phyloP scores from a whole-genome alignment of 2,329 filamentous ascomycete genomes.

The Alternaria arbusti region DNA sequence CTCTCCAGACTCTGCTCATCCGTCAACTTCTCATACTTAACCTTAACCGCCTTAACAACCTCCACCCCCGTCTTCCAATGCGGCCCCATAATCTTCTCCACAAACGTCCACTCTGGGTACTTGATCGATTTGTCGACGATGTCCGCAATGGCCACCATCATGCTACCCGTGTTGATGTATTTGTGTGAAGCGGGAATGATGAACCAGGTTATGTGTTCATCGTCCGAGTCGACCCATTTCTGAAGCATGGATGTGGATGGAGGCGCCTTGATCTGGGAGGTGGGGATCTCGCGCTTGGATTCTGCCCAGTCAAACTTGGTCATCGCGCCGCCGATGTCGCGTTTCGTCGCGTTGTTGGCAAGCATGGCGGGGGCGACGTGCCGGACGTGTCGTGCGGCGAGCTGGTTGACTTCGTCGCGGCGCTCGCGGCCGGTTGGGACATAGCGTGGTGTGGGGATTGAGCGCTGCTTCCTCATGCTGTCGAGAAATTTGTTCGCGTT shows the following conservation, averaged over 20 bases:
- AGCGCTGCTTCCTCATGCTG: background rate
- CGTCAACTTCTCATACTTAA: background rate
- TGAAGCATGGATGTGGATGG: background rate
- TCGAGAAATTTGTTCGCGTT: background rate
- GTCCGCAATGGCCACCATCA: background rate
- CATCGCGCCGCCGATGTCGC: background rate
- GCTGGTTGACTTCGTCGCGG: background rate
- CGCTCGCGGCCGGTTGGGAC: background rate
- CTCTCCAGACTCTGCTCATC: background rate
- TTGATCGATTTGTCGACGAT: background rate
- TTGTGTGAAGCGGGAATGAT: background rate
- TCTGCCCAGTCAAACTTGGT: background rate
- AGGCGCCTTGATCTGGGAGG: background rate
- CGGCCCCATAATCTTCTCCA: background rate
- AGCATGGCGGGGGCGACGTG: background rate
- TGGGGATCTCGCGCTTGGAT: fast-evolving
- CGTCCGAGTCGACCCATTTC: background rate
- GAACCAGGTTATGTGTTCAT: background rate
- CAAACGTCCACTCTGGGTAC: background rate
- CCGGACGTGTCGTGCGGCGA: background rate
- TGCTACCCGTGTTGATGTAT: background rate
- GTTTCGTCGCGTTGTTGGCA: background rate
- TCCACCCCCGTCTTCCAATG: background rate
- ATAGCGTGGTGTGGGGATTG: background rate
- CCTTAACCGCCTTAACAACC: background rate